These are phyloP conservation scores for Sechiopsis laciniata DNA, from an alignment of 306 rosid species.

Conservation along the genomic window DNA sequence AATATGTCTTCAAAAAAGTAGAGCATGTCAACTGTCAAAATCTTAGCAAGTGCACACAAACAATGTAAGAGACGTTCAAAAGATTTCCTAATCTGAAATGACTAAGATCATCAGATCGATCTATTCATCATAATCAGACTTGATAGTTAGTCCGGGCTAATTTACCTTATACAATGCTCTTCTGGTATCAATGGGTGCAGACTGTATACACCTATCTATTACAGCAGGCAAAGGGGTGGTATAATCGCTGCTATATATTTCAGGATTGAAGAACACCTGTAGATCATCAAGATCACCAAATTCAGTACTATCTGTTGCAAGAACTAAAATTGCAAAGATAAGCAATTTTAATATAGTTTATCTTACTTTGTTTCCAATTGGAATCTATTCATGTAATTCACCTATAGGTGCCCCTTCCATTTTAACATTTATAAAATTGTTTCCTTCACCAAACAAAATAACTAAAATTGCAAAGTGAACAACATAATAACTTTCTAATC, in stretches of 20 bases:
- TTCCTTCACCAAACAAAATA: background rate
- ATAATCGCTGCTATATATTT: constrained; percentile 75
- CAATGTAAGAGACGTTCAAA: background rate
- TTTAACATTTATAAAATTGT: no score
- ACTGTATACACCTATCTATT: constrained; percentile 95
- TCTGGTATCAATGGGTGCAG: constrained; percentile 96
- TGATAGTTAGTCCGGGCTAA: background rate
- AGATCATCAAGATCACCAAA: constrained; percentile 7
- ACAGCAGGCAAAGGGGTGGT: constrained; percentile 80
- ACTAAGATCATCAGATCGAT: background rate
- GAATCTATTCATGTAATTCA: no score
- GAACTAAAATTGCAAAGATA: background rate
- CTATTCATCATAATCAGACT: background rate
- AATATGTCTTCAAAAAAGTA: background rate
- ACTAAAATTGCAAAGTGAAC: constrained; percentile 9
- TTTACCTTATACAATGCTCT: constrained; percentile 91
- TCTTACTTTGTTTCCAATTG: no score
- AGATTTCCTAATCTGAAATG: background rate
- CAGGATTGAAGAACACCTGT: constrained; percentile 95
- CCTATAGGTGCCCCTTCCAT: no score
- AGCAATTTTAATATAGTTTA: no score
- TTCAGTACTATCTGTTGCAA: background rate
- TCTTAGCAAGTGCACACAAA: background rate
- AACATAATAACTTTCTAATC: background rate
- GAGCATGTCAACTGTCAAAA: background rate